phyloP scores from a whole-genome alignment of 345 rosid species.

The Syzygium oleosum region DNA sequence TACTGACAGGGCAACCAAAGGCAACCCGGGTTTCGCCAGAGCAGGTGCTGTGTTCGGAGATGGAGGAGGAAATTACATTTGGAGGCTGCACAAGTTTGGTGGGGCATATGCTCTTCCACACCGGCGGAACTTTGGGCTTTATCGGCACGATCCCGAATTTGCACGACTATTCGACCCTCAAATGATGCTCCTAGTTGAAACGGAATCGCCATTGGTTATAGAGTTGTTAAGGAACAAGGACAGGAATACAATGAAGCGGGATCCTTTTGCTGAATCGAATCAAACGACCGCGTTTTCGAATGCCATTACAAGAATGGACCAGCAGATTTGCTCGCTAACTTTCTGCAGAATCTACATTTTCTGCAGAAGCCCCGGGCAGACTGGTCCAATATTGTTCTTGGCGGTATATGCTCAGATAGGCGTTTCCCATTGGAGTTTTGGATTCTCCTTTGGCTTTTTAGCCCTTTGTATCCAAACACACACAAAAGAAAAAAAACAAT shows the following conservation, averaged over 20 bases:
- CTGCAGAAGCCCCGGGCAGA: background rate
- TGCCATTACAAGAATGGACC: background rate
- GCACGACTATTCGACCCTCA: background rate
- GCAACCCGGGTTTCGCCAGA: background rate
- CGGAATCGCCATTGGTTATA: background rate
- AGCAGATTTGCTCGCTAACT: background rate
- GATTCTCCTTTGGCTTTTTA: background rate
- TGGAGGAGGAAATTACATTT: background rate
- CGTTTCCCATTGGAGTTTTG: background rate
- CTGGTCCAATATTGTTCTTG: background rate
- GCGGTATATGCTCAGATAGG: background rate
- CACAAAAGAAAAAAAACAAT: too few species aligned
- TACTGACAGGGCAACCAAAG: background rate
- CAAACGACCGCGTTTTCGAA: background rate
- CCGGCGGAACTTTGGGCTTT: background rate
- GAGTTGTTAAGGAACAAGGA: background rate
- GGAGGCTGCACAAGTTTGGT: background rate
- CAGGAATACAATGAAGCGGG: background rate
- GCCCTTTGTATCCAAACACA: background rate
- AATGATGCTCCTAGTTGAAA: background rate
- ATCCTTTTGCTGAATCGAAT: background rate
- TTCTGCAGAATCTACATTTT: background rate
- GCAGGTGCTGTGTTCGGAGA: background rate
- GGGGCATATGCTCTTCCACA: background rate
- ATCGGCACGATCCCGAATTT: too few species aligned